Conservation (phyloP, 139 green algal genomes). For the Diplosphaera chodatii region DNA sequence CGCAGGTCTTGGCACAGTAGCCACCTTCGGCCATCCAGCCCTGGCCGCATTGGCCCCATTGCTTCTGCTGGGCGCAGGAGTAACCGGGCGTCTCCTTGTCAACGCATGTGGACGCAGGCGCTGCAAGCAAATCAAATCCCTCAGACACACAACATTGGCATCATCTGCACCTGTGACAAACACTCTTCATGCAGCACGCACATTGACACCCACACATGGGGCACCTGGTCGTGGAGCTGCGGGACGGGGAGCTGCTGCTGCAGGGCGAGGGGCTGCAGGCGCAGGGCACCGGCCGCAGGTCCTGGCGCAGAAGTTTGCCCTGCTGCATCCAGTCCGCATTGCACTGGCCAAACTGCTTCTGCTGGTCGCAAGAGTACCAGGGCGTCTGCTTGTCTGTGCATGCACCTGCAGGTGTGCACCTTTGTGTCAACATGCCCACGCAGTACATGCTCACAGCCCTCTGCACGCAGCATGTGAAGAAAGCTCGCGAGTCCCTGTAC, state of each 20-base stretch:
- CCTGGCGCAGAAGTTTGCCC: constrained; percentile 1
- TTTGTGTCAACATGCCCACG: too few species aligned
- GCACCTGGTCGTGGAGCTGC: too few species aligned
- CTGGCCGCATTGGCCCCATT: constrained; percentile 1
- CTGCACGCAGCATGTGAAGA: too few species aligned
- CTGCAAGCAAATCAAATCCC: neutral
- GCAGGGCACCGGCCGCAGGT: constrained; percentile 12
- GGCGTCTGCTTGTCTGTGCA: too few species aligned
- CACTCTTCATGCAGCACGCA: too few species aligned
- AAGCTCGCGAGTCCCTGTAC: too few species aligned
- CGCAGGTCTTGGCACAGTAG: constrained; percentile 11
- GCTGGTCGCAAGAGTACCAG: neutral
- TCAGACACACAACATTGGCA: too few species aligned
- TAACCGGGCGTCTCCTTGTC: constrained; percentile 3
- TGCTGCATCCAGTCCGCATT: constrained; percentile 5
- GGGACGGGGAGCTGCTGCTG: neutral
- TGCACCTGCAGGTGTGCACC: too few species aligned
- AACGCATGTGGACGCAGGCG: neutral
- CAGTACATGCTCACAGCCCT: too few species aligned
- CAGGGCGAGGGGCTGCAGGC: neutral
- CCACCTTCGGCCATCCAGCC: constrained; percentile 7
- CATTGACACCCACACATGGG: too few species aligned
- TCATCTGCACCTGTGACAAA: too few species aligned
- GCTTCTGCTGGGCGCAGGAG: constrained; percentile 12
- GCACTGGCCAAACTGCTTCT: constrained; percentile 10